Conservation (phyloP, 202 grass and related monocot genomes). For the Bolboschoenoplectus hybrid region DNA sequence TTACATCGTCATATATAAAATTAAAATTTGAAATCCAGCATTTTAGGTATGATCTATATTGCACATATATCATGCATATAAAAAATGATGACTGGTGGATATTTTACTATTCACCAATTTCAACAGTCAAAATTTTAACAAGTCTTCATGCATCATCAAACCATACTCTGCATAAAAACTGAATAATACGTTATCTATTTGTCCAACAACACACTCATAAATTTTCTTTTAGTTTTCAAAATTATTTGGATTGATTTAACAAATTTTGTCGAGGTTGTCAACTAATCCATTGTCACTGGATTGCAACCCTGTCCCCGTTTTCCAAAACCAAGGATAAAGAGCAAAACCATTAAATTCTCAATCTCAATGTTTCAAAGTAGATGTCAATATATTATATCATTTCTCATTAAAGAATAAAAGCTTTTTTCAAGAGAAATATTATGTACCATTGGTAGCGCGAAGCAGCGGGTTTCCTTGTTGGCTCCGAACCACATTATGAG, state of each 20-base stretch:
- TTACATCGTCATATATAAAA: background rate
- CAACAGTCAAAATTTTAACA: background rate
- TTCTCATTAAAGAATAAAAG: background rate
- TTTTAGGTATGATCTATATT: background rate
- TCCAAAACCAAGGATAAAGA: background rate
- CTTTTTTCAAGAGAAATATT: background rate
- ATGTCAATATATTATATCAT: background rate
- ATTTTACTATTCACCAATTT: background rate
- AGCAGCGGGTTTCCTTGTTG: conserved; percentile 47
- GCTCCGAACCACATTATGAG: conserved; percentile 55
- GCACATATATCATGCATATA: background rate
- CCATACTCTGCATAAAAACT: background rate
- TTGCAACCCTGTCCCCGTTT: background rate
- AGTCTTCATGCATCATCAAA: background rate
- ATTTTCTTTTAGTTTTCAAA: conserved; percentile 14
- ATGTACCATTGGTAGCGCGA: conserved; percentile 35
- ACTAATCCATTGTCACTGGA: background rate
- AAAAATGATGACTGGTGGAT: background rate
- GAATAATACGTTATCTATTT: background rate
- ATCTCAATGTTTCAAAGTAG: background rate
- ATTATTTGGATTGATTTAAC: background rate
- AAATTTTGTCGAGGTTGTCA: background rate
- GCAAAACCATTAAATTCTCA: background rate
- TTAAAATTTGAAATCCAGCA: background rate
- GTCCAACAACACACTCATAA: background rate